Evolutionary conservation across 306 rosid species (phyloP).

Genomic region (Dalbergia cochinchinensis): DNA sequence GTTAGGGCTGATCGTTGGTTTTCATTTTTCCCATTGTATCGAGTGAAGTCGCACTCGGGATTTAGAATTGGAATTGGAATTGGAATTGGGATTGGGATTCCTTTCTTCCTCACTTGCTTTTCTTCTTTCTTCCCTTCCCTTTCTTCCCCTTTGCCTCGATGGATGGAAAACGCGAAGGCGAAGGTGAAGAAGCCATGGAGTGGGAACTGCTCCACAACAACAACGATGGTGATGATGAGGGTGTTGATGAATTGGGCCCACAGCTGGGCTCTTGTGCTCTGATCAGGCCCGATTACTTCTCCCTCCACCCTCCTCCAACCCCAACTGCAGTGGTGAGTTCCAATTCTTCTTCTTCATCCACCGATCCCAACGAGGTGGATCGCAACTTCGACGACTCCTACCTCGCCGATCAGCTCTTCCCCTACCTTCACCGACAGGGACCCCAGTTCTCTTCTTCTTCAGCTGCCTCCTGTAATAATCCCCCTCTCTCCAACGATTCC

Average conservation of each 20-base stretch:
- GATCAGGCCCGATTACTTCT: slow-evolving; percentile 47
- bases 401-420: slow-evolving; percentile 44
- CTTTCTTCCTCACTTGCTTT: background rate
- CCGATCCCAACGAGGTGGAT: slow-evolving; percentile 35
- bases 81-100: background rate
- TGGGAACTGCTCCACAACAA: slow-evolving; percentile 44
- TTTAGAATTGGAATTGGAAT: no score
- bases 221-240: background rate
- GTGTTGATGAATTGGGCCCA: background rate
- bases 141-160: background rate
- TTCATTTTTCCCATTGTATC: background rate
- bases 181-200: background rate
- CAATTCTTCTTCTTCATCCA: slow-evolving; percentile 12
- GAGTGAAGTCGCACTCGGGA: background rate
- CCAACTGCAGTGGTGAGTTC: background rate
- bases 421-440: background rate
- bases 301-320: background rate
- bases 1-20: background rate
- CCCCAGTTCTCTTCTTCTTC: background rate
- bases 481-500: slow-evolving; percentile 26
- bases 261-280: background rate
- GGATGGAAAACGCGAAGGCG: slow-evolving; percentile 10
- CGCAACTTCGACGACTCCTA: slow-evolving; percentile 54
- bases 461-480: background rate
- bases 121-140: background rate